These are phyloP conservation scores for Pezicula neosporulosa DNA, from an alignment of 2,329 filamentous ascomycete species.

Conservation along the genomic window DNA sequence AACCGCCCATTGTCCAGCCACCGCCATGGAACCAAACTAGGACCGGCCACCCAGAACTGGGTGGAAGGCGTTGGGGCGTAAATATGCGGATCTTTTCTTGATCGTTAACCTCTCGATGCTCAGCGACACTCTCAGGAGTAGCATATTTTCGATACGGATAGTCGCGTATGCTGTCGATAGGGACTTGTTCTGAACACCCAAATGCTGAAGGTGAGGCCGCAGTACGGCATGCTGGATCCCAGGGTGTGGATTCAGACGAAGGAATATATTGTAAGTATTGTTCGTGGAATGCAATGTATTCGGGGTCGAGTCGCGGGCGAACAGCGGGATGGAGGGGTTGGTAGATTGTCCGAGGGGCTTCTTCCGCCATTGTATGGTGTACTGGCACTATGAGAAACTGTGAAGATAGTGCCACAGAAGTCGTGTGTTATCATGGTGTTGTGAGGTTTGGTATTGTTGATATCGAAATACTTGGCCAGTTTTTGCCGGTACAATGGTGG, in stretches of 20 bases:
- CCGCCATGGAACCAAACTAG: constrained; percentile 54
- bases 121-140: too few relatives aligned
- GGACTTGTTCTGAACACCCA: constrained; percentile 41
- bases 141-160: neutral
- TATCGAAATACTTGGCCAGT: neutral
- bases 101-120: constrained; percentile 30
- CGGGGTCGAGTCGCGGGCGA: constrained; percentile 7
- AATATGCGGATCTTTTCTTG: constrained; percentile 43
- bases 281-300: constrained; percentile 13
- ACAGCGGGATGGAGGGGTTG: constrained; percentile 10
- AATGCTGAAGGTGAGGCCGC: constrained; percentile 34
- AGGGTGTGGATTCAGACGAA: constrained; percentile 29
- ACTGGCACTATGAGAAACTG: too few relatives aligned
- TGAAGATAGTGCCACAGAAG: neutral
- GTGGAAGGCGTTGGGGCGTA: constrained; percentile 39
- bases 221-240: constrained; percentile 29
- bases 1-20: constrained; percentile 53
- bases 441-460: neutral
- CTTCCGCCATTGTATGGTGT: neutral
- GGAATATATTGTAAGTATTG: constrained; percentile 46
- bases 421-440: neutral
- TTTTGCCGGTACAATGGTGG: neutral
- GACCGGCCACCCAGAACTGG: constrained; percentile 47
- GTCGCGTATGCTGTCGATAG: constrained; percentile 36
- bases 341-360: neutral